Conservation (phyloP, 495 filamentous ascomycete genomes). For the Trypethelium eluteriae region DNA sequence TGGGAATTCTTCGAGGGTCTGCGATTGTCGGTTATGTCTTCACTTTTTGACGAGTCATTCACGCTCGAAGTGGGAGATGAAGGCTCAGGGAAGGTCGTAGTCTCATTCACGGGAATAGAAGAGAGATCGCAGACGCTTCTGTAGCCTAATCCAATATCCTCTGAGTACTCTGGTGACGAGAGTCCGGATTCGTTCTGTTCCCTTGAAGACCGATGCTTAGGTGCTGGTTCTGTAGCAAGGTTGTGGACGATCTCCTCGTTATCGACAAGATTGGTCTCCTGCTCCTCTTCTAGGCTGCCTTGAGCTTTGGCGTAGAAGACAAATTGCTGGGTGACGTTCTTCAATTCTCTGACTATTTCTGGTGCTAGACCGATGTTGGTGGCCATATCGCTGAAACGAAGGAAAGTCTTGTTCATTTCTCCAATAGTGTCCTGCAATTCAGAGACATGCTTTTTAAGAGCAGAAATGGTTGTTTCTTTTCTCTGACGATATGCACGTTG, state of each 20-base stretch:
- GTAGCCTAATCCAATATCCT: background rate
- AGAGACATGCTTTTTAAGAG: constrained; percentile 58
- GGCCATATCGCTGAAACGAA: constrained; percentile 57
- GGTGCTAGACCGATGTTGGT: constrained; percentile 44
- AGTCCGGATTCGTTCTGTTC: background rate
- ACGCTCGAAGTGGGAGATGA: background rate
- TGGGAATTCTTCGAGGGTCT: background rate
- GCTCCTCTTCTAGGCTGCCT: constrained; percentile 27
- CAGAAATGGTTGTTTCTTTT: constrained; percentile 73
- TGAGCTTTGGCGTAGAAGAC: constrained; percentile 39
- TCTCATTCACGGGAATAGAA: constrained; percentile 2
- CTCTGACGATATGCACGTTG: constrained; percentile 78
- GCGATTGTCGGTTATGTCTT: background rate
- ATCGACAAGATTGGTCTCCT: constrained; percentile 22
- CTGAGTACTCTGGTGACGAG: constrained; percentile 6
- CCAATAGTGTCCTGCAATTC: constrained; percentile 59
- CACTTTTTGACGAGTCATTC: background rate
- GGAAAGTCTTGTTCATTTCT: constrained; percentile 66
- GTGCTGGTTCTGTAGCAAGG: background rate
- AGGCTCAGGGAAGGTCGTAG: background rate
- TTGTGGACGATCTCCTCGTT: constrained; percentile 4
- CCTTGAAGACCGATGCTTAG: background rate
- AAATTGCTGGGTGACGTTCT: constrained; percentile 42
- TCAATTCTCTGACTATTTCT: constrained; percentile 36
- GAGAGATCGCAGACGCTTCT: background rate